phyloP scores from a whole-genome alignment of 352 stramenopile genomes.

The Globisporangium nunn region DNA sequence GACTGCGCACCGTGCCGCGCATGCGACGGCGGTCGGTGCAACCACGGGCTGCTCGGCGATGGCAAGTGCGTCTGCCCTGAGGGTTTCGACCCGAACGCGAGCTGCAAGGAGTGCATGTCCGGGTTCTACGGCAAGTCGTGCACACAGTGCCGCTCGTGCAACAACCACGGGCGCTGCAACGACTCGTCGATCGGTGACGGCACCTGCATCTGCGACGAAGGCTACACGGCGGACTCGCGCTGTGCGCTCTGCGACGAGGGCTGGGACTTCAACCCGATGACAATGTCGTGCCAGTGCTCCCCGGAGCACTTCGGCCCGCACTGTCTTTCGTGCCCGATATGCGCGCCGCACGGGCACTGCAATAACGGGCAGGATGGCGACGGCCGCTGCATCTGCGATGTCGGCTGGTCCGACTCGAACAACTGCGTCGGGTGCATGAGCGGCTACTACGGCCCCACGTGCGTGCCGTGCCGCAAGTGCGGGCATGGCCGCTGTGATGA shows the following conservation, averaged over 20 bases:
- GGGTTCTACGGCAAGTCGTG: constrained; percentile 75
- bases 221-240: constrained; percentile 63
- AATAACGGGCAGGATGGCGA: constrained; percentile 79
- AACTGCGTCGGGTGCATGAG: constrained; percentile 85
- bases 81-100: constrained; percentile 63
- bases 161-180: constrained; percentile 78
- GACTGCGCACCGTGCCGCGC: constrained; percentile 67
- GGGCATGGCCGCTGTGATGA: constrained; percentile 78
- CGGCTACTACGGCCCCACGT: constrained; percentile 74
- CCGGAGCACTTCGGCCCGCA: constrained; percentile 74
- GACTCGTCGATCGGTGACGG: constrained; percentile 61
- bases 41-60: constrained; percentile 69
- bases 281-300: constrained; percentile 81
- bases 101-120: constrained; percentile 66
- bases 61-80: constrained; percentile 76
- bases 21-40: constrained; percentile 76
- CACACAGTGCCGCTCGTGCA: constrained; percentile 73
- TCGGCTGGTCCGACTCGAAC: constrained; percentile 83
- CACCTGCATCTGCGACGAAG: constrained; percentile 77
- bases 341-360: constrained; percentile 75
- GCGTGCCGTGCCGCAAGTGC: constrained; percentile 65
- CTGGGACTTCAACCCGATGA: constrained; percentile 85
- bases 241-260: constrained; percentile 78
- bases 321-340: constrained; percentile 81
- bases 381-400: constrained; percentile 76